Percentiles rank a stretch among this genome's conserved stretches.
phyloP scores from a whole-genome alignment of 2,329 filamentous ascomycete species.

The Ophiostoma pallidulum region DNA sequence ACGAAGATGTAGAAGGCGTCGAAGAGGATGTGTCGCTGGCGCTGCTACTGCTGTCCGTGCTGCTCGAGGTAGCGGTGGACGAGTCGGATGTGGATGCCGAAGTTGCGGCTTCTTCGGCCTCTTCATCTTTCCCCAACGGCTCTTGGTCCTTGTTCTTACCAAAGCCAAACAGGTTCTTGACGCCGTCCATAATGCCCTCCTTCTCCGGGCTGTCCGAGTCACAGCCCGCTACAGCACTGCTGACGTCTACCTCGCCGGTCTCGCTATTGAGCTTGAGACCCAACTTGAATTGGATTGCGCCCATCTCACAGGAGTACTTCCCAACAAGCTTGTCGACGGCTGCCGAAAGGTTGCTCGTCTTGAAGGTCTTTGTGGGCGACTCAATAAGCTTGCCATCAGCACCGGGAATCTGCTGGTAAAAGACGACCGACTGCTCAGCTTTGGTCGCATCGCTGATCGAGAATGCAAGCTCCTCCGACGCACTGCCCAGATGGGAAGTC shows the following conservation, averaged over 20 bases:
- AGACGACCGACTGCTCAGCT: constrained; percentile 69
- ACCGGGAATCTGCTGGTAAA: constrained; percentile 62
- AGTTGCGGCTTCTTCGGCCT: constrained; percentile 23
- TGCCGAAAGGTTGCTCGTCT: constrained; percentile 77
- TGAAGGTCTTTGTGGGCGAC: constrained; percentile 54
- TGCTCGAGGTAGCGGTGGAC: constrained; percentile 23
- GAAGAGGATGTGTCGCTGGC: constrained; percentile 27
- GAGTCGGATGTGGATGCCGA: constrained; percentile 28
- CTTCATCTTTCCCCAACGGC: constrained; percentile 53
- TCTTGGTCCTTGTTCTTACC: constrained; percentile 73
- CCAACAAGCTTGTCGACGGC: constrained; percentile 71
- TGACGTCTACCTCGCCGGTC: constrained; percentile 71
- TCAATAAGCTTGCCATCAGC: constrained; percentile 41
- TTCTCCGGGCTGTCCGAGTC: constrained; percentile 66
- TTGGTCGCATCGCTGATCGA: constrained; percentile 45
- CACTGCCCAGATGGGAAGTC: constrained; percentile 62
- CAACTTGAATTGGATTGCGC: constrained; percentile 73
- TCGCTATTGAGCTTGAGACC: constrained; percentile 61
- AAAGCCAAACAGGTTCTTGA: constrained; percentile 94
- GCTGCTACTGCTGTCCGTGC: constrained; percentile 33
- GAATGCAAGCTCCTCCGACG: constrained; percentile 76
- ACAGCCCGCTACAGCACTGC: constrained; percentile 71
- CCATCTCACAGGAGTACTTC: constrained; percentile 65
- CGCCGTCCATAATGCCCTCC: constrained; percentile 78
- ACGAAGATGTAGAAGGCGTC: constrained; percentile 6